phyloP scores from a whole-genome alignment of 2,329 filamentous ascomycete species.

The Plenodomus tracheiphilus region DNA sequence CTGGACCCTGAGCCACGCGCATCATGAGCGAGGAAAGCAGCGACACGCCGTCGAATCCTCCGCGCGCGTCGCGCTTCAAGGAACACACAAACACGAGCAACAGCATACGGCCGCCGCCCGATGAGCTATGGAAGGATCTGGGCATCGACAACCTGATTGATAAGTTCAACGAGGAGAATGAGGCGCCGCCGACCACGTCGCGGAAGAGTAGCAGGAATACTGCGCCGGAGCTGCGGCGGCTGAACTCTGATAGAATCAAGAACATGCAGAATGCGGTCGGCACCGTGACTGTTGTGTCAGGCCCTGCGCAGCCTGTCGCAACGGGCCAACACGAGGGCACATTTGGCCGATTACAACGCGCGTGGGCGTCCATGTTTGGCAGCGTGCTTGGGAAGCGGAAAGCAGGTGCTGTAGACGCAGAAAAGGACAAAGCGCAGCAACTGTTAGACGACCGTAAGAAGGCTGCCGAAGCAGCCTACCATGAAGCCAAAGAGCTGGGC shows the following conservation, averaged over 20 bases:
- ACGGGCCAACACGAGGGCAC: constrained; percentile 21
- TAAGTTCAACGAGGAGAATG: constrained; percentile 28
- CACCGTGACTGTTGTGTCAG: constrained; percentile 2
- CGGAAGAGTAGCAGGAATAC: constrained; percentile 4
- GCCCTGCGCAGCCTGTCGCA: constrained; percentile 6
- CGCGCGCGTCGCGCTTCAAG: constrained; percentile 31
- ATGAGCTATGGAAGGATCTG: constrained; percentile 33
- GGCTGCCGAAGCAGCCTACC: constrained; percentile 37
- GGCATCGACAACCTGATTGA: constrained; percentile 30
- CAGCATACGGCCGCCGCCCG: constrained; percentile 36
- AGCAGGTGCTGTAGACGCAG: constrained; percentile 24
- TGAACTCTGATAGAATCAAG: not conserved
- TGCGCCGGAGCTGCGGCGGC: not conserved
- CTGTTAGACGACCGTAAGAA: constrained; percentile 30
- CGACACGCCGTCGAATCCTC: constrained; percentile 17
- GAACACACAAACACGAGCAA: constrained; percentile 37
- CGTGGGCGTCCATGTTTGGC: constrained; percentile 28
- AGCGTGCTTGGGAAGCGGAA: constrained; percentile 39
- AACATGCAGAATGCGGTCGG: not conserved
- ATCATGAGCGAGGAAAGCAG: constrained; percentile 19
- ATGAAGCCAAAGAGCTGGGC: constrained; percentile 37
- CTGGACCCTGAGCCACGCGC: constrained; percentile 1
- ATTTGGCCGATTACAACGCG: constrained; percentile 34
- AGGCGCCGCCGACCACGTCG: constrained; percentile 14
- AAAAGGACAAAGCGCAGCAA: constrained; percentile 17